These are phyloP conservation scores for Cryoendolithus antarcticus DNA, from an alignment of 2,329 filamentous ascomycete genomes.

Conservation along the genomic window DNA sequence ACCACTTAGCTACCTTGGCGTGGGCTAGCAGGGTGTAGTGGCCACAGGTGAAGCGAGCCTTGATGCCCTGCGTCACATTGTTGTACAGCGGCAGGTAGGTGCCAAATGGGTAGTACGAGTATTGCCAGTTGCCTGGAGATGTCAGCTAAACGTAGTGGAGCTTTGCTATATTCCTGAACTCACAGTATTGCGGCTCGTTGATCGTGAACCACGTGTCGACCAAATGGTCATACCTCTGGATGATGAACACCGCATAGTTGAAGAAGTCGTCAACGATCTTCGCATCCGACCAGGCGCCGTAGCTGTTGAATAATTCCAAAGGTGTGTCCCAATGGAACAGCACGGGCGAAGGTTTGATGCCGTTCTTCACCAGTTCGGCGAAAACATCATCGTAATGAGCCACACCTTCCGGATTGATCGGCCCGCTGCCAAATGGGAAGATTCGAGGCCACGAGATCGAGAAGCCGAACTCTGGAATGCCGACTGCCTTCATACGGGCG, in stretches of 20 bases:
- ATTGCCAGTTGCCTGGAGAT: constrained; percentile 23
- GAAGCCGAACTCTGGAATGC: constrained; percentile 28
- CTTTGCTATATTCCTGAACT: constrained; percentile 1
- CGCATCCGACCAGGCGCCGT: constrained; percentile 27
- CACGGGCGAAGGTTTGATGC: constrained; percentile 34
- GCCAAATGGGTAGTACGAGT: constrained; percentile 25
- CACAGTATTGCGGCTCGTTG: constrained; percentile 24
- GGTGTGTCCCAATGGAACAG: constrained; percentile 36
- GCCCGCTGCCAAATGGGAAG: constrained; percentile 35
- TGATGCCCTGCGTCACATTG: constrained; percentile 27
- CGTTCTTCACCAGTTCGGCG: constrained; percentile 27
- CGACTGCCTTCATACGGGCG: constrained; percentile 28
- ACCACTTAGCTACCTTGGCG: constrained; percentile 30
- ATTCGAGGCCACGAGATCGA: constrained; percentile 38
- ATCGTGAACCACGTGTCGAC: constrained; percentile 28
- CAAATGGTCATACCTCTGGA: constrained; percentile 26
- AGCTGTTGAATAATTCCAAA: constrained; percentile 23
- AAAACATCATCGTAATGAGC: constrained; percentile 39
- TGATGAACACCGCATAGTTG: constrained; percentile 27
- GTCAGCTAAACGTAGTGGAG: too few species aligned
- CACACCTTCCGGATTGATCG: constrained; percentile 35
- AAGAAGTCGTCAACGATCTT: constrained; percentile 28
- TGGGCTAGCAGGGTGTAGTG: constrained; percentile 27
- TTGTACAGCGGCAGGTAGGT: constrained; percentile 34
- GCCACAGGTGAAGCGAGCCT: constrained; percentile 16